Evolutionary conservation across 2,329 filamentous ascomycete genomes (phyloP), one percentile per base, ranked within the genome.

Genomic region (Fonsecaea monophora): DNA sequence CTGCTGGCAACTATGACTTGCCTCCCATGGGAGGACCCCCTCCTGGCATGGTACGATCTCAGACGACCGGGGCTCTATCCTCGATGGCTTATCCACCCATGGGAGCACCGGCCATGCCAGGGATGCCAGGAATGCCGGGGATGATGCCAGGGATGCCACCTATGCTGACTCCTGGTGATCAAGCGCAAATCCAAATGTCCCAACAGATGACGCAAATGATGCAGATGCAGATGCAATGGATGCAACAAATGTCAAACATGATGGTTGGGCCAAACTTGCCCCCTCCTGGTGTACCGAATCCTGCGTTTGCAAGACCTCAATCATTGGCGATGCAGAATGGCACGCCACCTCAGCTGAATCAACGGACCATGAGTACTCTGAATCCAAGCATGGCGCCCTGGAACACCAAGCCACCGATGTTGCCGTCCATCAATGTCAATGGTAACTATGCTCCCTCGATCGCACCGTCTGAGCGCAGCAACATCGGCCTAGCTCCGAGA

Each of bases 201-300:
- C 90, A 92, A 74, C 90, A 94, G 75, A 94, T 94, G 91, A 86
- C 87, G 64, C 89, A 92, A 74, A 93, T 94, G 80, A 93, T 94
- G 90, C 90, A 93, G 76, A 92, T 95, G 89, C 92, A 96, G 77
- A 94, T 96, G 90, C 91, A 96, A 76, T 93, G 93, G 79, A 94
- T 96, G 90, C 90, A 94, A 74, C 80, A 82, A 71, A 83, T 84
- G 81, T 81, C 82, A 75, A 77, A 79, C 48, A 90, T 92, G 87
- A 91, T 92, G 85, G 83, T 77, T 30, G 74, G 76, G 64, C 78
- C 30, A 37, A 54, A 54, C 57, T 66, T 70, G 62, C 67, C 67
- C 7, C 68, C 64, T 35, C 45, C 56, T 37, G 70, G 55, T 34
- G 55, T 56, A 25, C 60, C 48, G n/a, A 55, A 48, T 48, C 50